Conservation (phyloP, 2,329 filamentous ascomycete genomes). For the Chaetomium strumarium region DNA sequence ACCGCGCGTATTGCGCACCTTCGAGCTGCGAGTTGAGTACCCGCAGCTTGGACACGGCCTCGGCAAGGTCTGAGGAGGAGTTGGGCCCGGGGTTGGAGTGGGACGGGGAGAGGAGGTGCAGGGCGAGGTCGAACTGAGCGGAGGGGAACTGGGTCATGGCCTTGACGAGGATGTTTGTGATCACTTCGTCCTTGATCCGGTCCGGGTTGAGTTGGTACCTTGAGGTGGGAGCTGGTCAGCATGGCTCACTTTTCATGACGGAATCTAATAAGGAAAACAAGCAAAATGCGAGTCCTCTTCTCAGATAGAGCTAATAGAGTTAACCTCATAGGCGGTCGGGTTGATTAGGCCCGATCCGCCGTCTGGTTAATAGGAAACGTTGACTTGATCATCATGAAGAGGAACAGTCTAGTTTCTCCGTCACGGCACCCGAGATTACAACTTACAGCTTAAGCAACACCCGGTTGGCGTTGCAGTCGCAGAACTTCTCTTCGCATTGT, state of each 20-base stretch:
- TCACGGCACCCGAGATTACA: conserved; percentile 12
- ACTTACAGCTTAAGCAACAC: conserved; percentile 96
- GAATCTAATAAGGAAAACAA: not conserved
- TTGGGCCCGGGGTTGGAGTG: conserved; percentile 61
- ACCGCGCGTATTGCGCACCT: conserved; percentile 80
- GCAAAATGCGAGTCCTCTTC: conserved; percentile 18
- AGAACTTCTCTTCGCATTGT: conserved; percentile 92
- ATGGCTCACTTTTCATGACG: not conserved
- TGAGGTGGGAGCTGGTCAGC: conserved; percentile 3
- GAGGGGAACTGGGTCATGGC: conserved; percentile 94
- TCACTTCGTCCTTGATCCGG: conserved; percentile 91
- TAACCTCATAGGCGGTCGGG: conserved; percentile 59
- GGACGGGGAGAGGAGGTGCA: conserved; percentile 87
- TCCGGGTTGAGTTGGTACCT: conserved; percentile 99
- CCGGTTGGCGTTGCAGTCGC: conserved; percentile 95
- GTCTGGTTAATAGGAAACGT: conserved; percentile 99
- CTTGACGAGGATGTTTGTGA: conserved; percentile 99
- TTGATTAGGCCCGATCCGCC: conserved; percentile 46
- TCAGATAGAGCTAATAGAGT: conserved; percentile 72
- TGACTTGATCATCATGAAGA: conserved; percentile 67
- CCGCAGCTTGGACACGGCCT: conserved; percentile 85
- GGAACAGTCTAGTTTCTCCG: conserved; percentile 12
- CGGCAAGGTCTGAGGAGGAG: conserved; percentile 65
- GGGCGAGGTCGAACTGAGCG: conserved; percentile 86
- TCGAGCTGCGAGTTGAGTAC: conserved; percentile 81